A percentile compares a stretch with the other conserved stretches of the same genome.
Conservation (phyloP, 495 filamentous ascomycete genomes). For the Chaetomidium leptoderma region DNA sequence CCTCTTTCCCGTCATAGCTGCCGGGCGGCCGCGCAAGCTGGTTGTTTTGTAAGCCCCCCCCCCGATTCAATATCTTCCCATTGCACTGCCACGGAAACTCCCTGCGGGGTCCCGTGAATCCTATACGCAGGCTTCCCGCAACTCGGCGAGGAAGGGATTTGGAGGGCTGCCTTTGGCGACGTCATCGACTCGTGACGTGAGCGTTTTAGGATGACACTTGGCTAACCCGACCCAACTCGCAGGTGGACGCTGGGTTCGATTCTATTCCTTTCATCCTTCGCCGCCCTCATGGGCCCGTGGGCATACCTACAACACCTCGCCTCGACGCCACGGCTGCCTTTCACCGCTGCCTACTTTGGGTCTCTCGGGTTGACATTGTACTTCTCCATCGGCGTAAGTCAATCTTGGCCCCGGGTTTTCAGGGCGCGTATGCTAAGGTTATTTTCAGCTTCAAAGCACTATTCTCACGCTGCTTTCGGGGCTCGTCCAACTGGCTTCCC, state of each 20-base stretch:
- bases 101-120: not conserved
- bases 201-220: not conserved
- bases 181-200: not conserved
- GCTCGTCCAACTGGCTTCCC: conserved; percentile 72
- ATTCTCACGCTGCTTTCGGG: conserved; percentile 79
- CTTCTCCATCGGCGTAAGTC: conserved; percentile 85
- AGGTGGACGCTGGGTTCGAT: conserved; percentile 94
- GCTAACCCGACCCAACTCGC: conserved; percentile 16
- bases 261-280: conserved; percentile 89
- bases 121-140: not conserved
- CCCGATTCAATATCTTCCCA: not conserved
- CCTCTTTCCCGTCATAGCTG: conserved; percentile 69
- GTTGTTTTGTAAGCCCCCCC: conserved; percentile 79
- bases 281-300: conserved; percentile 84
- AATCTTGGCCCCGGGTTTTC: not conserved
- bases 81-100: not conserved
- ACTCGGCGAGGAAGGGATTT: not conserved
- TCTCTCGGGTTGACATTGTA: conserved; percentile 86
- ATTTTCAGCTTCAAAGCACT: conserved; percentile 66
- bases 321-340: conserved; percentile 80
- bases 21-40: conserved; percentile 82
- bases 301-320: conserved; percentile 78
- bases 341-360: conserved; percentile 96
- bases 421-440: conserved; percentile 22
- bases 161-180: not conserved